phyloP scores from a whole-genome alignment of 129 eudicot genomes.

The Pulicaria dysenterica region DNA sequence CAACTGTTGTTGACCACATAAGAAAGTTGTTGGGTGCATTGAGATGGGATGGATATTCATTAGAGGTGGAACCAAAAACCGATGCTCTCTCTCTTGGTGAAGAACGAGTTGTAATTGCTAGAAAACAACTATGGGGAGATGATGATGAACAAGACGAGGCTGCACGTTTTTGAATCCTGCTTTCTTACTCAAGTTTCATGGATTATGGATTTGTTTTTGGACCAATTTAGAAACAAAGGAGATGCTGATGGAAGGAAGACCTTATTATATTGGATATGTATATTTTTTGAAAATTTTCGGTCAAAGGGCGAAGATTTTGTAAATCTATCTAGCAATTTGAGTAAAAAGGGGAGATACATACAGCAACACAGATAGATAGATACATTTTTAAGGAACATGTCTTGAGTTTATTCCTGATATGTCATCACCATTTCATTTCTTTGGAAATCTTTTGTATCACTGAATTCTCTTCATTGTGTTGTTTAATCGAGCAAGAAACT shows the following conservation, averaged over 20 bases:
- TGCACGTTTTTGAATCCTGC: slow-evolving; percentile 37
- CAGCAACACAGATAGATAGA: slow-evolving; percentile 4
- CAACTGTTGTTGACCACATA: slow-evolving; percentile 51
- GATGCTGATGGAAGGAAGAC: slow-evolving; percentile 30
- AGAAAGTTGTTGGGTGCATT: slow-evolving; percentile 60
- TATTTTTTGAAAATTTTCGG: slow-evolving; percentile 13
- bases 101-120: slow-evolving; percentile 75
- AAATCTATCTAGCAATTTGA: slow-evolving; percentile 23
- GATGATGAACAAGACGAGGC: slow-evolving; percentile 36
- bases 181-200: slow-evolving; percentile 15
- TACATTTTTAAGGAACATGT: slow-evolving; percentile 3
- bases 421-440: slow-evolving; percentile 14
- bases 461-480: neutral
- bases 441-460: slow-evolving; percentile 7
- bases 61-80: slow-evolving; percentile 76
- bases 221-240: slow-evolving; percentile 11
- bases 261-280: slow-evolving; percentile 26
- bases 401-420: slow-evolving; percentile 1
- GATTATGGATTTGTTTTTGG: slow-evolving; percentile 5
- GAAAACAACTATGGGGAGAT: slow-evolving; percentile 68
- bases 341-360: slow-evolving; percentile 26
- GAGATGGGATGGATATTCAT: slow-evolving; percentile 75
- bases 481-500: neutral
- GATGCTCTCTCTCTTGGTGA: slow-evolving; percentile 65
- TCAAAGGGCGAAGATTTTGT: slow-evolving; percentile 15